These are phyloP conservation scores for Heliosperma pusillum DNA, from an alignment of 148 eudicot species.

Conservation along the genomic window DNA sequence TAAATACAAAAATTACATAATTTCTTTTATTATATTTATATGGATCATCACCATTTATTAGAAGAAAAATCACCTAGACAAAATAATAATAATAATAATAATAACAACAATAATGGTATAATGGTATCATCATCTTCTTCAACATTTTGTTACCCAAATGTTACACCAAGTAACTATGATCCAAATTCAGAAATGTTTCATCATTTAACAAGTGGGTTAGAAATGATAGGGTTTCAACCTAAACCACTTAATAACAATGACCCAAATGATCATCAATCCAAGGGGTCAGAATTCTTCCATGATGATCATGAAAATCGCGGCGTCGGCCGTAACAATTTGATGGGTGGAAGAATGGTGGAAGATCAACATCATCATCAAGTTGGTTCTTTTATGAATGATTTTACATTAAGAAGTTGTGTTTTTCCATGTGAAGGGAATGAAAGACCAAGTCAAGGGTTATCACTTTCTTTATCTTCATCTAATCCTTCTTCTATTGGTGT, in stretches of 20 bases:
- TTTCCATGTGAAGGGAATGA: constrained; percentile 83
- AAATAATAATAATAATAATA: constrained; percentile 14
- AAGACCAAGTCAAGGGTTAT: constrained; percentile 90
- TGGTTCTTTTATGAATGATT: constrained; percentile 34
- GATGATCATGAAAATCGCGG: neutral
- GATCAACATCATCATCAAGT: neutral
- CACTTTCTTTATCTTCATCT: constrained; percentile 68
- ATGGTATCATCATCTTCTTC: constrained; percentile 40
- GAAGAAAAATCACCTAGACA: constrained; percentile 29
- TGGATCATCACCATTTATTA: constrained; percentile 30
- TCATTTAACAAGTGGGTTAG: constrained; percentile 48
- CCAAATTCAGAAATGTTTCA: constrained; percentile 55
- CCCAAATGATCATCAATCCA: neutral
- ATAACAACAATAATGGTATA: constrained; percentile 11
- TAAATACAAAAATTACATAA: neutral
- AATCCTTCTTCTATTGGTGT: constrained; percentile 71
- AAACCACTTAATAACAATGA: constrained; percentile 16
- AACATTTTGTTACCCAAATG: constrained; percentile 32
- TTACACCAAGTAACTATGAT: constrained; percentile 28
- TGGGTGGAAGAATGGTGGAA: no score
- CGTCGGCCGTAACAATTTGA: neutral
- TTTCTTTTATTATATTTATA: neutral
- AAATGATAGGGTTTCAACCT: constrained; percentile 57
- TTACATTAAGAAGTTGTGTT: constrained; percentile 50
- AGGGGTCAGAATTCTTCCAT: neutral